Base-by-base conservation (phyloP, 116 monocot genomes). In the Papilionanthe hybrid region DNA sequence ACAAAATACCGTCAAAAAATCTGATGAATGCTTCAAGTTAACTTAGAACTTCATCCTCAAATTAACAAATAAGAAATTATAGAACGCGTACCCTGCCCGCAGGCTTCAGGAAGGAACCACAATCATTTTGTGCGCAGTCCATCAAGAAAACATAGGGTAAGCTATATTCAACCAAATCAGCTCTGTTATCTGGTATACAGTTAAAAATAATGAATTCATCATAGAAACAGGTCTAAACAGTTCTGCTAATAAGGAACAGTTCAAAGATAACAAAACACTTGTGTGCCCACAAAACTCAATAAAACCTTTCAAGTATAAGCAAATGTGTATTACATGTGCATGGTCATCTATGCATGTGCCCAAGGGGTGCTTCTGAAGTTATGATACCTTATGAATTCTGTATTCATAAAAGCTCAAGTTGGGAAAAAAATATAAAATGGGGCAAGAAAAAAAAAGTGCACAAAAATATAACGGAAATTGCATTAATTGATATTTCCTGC, bases 81-180 rank as follows among this genome's bases (percentile, higher is more conserved):
- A 23, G 73, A 42, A 44, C 10, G 44, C 44, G 44, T 96, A 96
- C 96, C 96, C 89, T 91, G 72, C 87, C 89, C 43, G 79, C 57
- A 65, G 73, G 43, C 37, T 74, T 84, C 73, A 94, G 75, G 69
- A 87, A 78, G 56, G 78, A 81, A 57, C 60, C 79, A 74, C 98
- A 98, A 65, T 98, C 98, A 84, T 94, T 98, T 68, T 76, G 60
- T 6, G 90, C 88, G 71, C 97, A 98, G 42, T 98, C 97, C 85
- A 98, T 92, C 67, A 91, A 82, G 82, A 83, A 93, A 58, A 98
- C 82, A 10, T 83, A 84, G 83, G 98, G 94, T 18, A 87, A 55
- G 5, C 55, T 81, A 63, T 79, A 69, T 68, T 53, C 7, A n/a
- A n/a, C 1, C 71, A 74, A 50, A 60, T 85, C 83, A 48, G 74